Percentiles rank a stretch among this genome's conserved stretches.
phyloP scores from a whole-genome alignment of 2,329 filamentous ascomycete species.

The Trichothecium sympodiale region DNA sequence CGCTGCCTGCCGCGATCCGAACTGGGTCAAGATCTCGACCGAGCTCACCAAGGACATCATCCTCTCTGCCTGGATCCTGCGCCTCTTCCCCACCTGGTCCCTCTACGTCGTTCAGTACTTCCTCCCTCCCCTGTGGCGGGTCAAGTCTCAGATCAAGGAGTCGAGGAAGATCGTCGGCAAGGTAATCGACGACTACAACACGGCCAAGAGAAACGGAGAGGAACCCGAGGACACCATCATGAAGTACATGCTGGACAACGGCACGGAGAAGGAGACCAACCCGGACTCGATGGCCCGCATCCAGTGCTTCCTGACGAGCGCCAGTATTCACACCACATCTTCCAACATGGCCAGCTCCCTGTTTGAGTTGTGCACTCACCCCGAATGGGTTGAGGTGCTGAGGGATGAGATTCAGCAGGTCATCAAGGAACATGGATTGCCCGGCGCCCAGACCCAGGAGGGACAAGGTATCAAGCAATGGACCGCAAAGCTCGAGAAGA shows the following conservation, averaged over 20 bases:
- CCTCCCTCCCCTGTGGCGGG: background rate
- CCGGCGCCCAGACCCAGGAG: background rate
- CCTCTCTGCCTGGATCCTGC: background rate
- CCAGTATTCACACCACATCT: slow-evolving; percentile 1
- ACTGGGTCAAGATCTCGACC: slow-evolving; percentile 1
- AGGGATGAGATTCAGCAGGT: slow-evolving; percentile 2
- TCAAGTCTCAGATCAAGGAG: background rate
- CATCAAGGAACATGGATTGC: background rate
- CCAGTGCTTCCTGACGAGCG: background rate
- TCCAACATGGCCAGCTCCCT: background rate
- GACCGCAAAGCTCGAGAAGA: slow-evolving; percentile 2
- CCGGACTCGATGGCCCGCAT: background rate
- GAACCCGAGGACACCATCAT: background rate
- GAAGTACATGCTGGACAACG: slow-evolving; percentile 2
- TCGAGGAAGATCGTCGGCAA: too few species aligned
- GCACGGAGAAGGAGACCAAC: slow-evolving; percentile 1
- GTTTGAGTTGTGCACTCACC: slow-evolving; percentile 2
- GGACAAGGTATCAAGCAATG: background rate
- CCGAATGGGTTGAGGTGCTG: slow-evolving; percentile 1
- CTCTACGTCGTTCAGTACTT: background rate
- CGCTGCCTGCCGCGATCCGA: slow-evolving; percentile 1
- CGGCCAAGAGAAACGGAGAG: background rate
- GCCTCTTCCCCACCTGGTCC: background rate
- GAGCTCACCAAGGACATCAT: slow-evolving; percentile 1
- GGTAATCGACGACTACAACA: background rate